A percentile compares a stretch with the other conserved stretches of the same genome.
Evolutionary conservation across 2,329 filamentous ascomycete genomes (phyloP).

Genomic region (Chaetomium sp.): DNA sequence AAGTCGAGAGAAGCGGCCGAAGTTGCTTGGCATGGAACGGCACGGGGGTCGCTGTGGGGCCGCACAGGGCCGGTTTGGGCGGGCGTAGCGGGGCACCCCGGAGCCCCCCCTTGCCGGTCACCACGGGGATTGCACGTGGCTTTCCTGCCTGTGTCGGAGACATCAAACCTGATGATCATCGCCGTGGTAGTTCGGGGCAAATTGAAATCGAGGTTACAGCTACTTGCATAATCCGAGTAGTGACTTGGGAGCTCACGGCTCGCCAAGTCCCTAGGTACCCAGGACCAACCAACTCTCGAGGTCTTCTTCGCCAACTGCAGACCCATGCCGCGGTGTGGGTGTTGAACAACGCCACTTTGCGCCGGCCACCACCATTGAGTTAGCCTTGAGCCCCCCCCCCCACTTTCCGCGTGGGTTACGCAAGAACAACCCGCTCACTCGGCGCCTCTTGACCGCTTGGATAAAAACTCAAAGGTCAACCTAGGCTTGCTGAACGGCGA

Average conservation of each 20-base stretch:
- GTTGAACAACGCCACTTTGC: slow-evolving; percentile 1
- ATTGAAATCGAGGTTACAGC: neutral
- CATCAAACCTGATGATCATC: neutral
- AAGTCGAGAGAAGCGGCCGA: neutral
- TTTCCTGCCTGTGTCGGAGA: neutral
- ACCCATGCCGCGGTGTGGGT: neutral
- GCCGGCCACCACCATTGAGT: neutral
- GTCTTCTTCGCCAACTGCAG: too few species aligned
- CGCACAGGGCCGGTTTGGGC: neutral
- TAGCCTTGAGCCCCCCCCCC: neutral
- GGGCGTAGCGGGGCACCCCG: neutral
- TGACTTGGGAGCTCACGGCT: neutral
- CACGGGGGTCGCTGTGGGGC: slow-evolving; percentile 2
- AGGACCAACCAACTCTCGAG: too few species aligned
- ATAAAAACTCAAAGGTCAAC: neutral
- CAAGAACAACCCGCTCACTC: slow-evolving; percentile 6
- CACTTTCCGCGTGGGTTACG: neutral
- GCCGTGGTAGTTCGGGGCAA: neutral
- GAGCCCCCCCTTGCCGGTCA: neutral
- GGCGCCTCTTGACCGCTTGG: neutral
- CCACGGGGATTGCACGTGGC: neutral
- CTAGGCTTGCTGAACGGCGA: neutral
- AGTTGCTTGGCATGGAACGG: neutral
- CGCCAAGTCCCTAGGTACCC: neutral
- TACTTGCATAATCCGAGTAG: neutral